Evolutionary conservation across 495 filamentous ascomycete genomes (phyloP).

Genomic region (Lophiotrema nucula): DNA sequence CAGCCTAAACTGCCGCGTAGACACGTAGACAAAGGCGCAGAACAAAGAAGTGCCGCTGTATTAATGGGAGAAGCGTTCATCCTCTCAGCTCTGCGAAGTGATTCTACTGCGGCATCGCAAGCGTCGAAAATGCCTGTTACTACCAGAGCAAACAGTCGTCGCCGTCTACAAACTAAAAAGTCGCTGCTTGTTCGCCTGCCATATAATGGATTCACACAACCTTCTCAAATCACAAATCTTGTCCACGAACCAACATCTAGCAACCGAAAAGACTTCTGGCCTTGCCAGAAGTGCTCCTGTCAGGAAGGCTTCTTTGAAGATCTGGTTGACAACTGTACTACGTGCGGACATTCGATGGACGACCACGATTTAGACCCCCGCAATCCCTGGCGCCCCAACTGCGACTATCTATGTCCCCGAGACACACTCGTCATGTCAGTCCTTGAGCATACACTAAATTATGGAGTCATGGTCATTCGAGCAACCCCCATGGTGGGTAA

Average conservation of each 20-base stretch:
- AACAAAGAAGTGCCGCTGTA: neutral
- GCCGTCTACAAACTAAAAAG: neutral
- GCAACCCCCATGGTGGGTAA: constrained; percentile 7
- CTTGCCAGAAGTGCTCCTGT: neutral
- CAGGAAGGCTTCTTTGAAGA: constrained; percentile 1
- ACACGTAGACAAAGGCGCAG: no score
- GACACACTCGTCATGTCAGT: constrained; percentile 1
- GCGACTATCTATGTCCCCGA: constrained; percentile 1
- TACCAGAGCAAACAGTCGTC: constrained; percentile 1
- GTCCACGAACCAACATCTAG: neutral
- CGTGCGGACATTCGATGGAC: constrained; percentile 2
- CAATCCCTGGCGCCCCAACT: neutral
- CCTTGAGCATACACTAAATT: neutral
- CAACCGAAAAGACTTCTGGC: neutral
- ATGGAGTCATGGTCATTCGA: constrained; percentile 8
- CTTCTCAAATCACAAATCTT: neutral
- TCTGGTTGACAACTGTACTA: constrained; percentile 1
- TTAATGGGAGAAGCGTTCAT: neutral
- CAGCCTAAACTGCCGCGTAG: no score
- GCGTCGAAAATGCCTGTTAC: constrained; percentile 3
- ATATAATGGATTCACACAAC: neutral
- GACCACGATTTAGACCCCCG: neutral
- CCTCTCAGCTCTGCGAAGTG: neutral
- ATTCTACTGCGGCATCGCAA: neutral
- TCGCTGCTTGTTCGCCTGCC: neutral